phyloP scores from a whole-genome alignment of 768 basidiomycete genomes.

The Kwoniella heveanensis region DNA sequence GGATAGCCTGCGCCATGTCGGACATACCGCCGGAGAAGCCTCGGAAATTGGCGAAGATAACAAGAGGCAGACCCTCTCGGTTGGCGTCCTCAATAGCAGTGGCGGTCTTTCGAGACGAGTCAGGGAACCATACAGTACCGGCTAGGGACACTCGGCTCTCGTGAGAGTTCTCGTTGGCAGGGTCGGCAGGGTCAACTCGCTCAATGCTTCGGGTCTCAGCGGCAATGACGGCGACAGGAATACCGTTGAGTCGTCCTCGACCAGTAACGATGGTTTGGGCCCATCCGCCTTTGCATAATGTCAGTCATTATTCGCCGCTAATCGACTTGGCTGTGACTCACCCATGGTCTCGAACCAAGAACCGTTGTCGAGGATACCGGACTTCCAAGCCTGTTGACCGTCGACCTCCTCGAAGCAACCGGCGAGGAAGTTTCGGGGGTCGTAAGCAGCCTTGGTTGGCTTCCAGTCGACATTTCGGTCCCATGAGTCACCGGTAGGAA shows the following conservation, averaged over 20 bases:
- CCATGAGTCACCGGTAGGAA: constrained; percentile 74
- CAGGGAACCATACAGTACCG: constrained; percentile 97
- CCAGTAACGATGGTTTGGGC: constrained; percentile 98
- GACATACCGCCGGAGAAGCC: constrained; percentile 90
- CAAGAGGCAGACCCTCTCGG: constrained; percentile 91
- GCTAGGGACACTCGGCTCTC: constrained; percentile 99
- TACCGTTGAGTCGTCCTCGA: constrained; percentile 91
- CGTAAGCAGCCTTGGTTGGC: constrained; percentile 88
- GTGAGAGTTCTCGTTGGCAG: constrained; percentile 92
- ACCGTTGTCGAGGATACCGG: constrained; percentile 94
- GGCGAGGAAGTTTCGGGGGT: constrained; percentile 96
- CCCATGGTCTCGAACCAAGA: constrained; percentile 98
- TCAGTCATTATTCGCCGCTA: not conserved
- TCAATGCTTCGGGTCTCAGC: constrained; percentile 88
- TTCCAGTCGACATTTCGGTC: constrained; percentile 87
- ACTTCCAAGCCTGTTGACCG: constrained; percentile 68
- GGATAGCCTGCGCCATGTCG: constrained; percentile 77
- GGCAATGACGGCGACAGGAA: constrained; percentile 96
- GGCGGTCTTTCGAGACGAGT: constrained; percentile 98
- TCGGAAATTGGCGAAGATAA: constrained; percentile 99
- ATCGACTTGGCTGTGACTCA: constrained; percentile 1
- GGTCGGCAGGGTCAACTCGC: constrained; percentile 93
- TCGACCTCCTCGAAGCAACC: constrained; percentile 81
- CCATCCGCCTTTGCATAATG: constrained; percentile 66
- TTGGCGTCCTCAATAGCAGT: constrained; percentile 99